phyloP scores from a whole-genome alignment of 805 yeast species.

The Maudiozyma turicensis region DNA sequence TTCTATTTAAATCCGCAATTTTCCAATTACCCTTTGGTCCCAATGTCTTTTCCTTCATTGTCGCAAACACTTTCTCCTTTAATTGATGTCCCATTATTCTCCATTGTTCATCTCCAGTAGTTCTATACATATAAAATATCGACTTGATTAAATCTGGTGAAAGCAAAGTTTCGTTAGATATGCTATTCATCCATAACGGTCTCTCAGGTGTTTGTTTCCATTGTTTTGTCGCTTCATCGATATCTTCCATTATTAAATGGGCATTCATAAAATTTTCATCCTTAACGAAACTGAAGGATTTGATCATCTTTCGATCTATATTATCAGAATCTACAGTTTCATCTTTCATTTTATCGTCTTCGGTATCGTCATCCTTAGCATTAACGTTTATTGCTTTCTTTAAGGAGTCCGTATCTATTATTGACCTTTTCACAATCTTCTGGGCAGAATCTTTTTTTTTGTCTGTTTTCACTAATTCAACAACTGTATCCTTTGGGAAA shows the following conservation, averaged over 20 bases:
- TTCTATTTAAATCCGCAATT: constrained; percentile 27
- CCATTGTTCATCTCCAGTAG: constrained; percentile 52
- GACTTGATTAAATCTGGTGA: constrained; percentile 58
- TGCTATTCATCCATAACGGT: constrained; percentile 28
- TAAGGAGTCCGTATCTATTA: background rate
- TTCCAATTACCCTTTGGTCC: constrained; percentile 34
- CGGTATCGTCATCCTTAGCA: background rate
- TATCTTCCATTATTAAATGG: constrained; percentile 4
- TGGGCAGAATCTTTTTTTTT: background rate
- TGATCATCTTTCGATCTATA: background rate
- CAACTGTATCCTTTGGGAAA: constrained; percentile 1
- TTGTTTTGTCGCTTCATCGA: constrained; percentile 3
- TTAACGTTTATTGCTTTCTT: background rate
- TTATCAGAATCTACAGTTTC: background rate
- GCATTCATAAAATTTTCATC: constrained; percentile 4
- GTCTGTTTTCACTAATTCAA: background rate
- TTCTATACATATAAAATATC: constrained; percentile 46
- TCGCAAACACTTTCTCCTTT: constrained; percentile 32
- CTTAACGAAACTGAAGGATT: constrained; percentile 2
- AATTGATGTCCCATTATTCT: constrained; percentile 44
- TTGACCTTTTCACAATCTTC: background rate
- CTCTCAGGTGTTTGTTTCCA: constrained; percentile 26
- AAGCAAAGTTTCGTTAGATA: constrained; percentile 33
- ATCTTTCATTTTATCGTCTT: constrained; percentile 1
- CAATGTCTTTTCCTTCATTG: constrained; percentile 24